Percentiles rank a stretch among this genome's conserved stretches.
Evolutionary conservation across 2,329 filamentous ascomycete species (phyloP).

Genomic region (Nemania serpens): DNA sequence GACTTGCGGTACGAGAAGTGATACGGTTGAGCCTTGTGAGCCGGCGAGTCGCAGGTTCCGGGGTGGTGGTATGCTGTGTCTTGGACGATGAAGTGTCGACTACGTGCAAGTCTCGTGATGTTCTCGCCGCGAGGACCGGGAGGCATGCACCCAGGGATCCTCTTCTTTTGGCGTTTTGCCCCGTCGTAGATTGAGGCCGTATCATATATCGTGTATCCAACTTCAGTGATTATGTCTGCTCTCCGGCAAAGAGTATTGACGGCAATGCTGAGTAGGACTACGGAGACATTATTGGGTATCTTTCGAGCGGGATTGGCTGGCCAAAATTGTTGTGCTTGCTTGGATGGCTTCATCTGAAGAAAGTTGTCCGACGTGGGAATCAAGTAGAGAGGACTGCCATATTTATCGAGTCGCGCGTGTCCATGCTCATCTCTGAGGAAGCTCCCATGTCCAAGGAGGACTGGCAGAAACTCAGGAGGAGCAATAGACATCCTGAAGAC

Average conservation of each 20-base stretch:
- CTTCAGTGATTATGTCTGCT: slow-evolving; percentile 11
- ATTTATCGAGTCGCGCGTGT: not conserved
- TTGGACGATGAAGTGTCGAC: slow-evolving; percentile 21
- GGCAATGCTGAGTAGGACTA: slow-evolving; percentile 23
- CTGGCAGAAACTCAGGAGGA: slow-evolving; percentile 14
- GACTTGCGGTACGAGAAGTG: slow-evolving; percentile 27
- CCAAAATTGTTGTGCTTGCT: slow-evolving; percentile 19
- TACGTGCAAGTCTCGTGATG: slow-evolving; percentile 4
- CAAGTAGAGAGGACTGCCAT: slow-evolving; percentile 1
- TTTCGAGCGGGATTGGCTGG: not conserved
- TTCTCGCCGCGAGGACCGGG: slow-evolving; percentile 22
- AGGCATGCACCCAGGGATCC: slow-evolving; percentile 5
- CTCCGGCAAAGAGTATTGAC: slow-evolving; percentile 18
- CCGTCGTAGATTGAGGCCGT: slow-evolving; percentile 14
- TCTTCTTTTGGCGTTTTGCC: not conserved
- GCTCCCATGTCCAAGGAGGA: slow-evolving; percentile 21
- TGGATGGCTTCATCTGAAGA: slow-evolving; percentile 14
- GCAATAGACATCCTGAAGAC: not conserved
- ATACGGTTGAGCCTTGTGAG: slow-evolving; percentile 23
- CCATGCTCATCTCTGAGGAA: slow-evolving; percentile 7
- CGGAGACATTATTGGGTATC: not conserved
- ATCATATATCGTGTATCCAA: slow-evolving; percentile 25
- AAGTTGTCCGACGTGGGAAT: slow-evolving; percentile 11
- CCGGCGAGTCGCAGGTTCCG: slow-evolving; percentile 9
- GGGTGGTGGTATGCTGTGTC: slow-evolving; percentile 24